A percentile compares a stretch with the other conserved stretches of the same genome.
These are phyloP conservation scores for Hymenotorrendiella dingleyae DNA, from an alignment of 2,329 filamentous ascomycete species.

Conservation along the genomic window DNA sequence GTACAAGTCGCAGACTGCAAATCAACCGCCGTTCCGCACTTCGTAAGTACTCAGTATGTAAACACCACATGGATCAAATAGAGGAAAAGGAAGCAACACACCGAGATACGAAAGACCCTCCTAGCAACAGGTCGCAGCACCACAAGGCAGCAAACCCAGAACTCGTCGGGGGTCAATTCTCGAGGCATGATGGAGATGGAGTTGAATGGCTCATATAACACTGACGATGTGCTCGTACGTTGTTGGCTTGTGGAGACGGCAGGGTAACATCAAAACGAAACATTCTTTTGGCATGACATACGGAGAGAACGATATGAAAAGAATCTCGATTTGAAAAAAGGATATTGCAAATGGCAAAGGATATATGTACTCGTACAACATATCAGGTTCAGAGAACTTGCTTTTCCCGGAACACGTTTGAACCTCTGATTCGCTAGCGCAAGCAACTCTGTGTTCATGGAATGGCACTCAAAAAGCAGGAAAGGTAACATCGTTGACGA, in stretches of 20 bases:
- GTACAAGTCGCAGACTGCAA: not conserved
- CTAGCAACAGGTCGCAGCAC: not conserved
- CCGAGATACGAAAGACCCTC: not conserved
- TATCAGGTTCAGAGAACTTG: too few species aligned
- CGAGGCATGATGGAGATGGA: not conserved
- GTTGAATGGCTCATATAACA: not conserved
- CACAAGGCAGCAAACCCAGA: slow-evolving; percentile 20
- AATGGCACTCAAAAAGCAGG: not conserved
- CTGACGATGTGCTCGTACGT: not conserved
- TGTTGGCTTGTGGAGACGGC: too few species aligned
- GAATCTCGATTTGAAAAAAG: too few species aligned
- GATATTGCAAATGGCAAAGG: not conserved
- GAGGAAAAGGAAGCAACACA: not conserved
- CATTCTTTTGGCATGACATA: not conserved
- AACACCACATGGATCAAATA: not conserved
- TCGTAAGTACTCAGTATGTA: not conserved
- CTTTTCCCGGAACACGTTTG: slow-evolving; percentile 1
- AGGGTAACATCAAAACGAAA: too few species aligned
- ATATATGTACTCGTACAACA: not conserved
- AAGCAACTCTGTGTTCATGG: not conserved
- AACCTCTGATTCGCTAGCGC: slow-evolving; percentile 2
- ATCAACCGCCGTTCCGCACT: slow-evolving; percentile 7
- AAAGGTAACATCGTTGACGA: not conserved
- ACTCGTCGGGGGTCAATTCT: slow-evolving; percentile 12
- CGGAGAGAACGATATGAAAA: too few species aligned